Evolutionary conservation across 805 yeast genomes (phyloP).

Genomic region (Candida endomychidarum): DNA sequence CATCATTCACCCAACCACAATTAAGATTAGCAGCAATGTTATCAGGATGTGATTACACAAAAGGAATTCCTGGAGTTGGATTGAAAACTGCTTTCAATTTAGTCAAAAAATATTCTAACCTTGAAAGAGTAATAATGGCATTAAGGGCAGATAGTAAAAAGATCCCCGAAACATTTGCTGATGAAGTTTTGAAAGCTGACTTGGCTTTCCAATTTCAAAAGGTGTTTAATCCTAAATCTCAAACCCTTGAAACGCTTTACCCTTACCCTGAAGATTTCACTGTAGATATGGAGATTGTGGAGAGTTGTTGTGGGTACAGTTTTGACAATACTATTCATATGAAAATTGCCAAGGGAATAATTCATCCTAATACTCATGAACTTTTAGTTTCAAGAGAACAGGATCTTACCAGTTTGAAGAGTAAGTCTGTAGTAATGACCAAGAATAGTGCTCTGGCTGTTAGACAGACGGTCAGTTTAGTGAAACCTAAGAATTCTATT

Average conservation of each 20-base stretch:
- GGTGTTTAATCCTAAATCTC: slow-evolving; percentile 68
- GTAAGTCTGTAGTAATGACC: slow-evolving; percentile 20
- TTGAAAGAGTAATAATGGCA: slow-evolving; percentile 56
- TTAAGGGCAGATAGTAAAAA: slow-evolving; percentile 61
- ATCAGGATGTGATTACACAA: slow-evolving; percentile 96
- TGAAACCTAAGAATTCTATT: slow-evolving; percentile 5
- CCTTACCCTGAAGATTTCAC: slow-evolving; percentile 48
- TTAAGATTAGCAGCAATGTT: slow-evolving; percentile 76
- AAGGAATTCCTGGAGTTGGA: slow-evolving; percentile 82
- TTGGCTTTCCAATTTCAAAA: slow-evolving; percentile 82
- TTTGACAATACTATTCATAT: slow-evolving; percentile 46
- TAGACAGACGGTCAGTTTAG: not conserved
- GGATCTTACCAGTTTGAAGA: slow-evolving; percentile 22
- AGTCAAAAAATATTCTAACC: slow-evolving; percentile 49
- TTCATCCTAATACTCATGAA: slow-evolving; percentile 62
- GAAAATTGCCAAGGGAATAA: slow-evolving; percentile 59
- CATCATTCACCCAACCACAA: slow-evolving; percentile 53
- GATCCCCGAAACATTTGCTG: slow-evolving; percentile 57
- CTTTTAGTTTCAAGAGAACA: slow-evolving; percentile 50
- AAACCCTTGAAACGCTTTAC: slow-evolving; percentile 56
- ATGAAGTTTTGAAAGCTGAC: slow-evolving; percentile 65
- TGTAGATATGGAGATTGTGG: slow-evolving; percentile 42
- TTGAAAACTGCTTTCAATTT: slow-evolving; percentile 68
- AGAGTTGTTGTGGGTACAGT: slow-evolving; percentile 47
- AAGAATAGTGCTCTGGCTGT: no score